These are phyloP conservation scores for Trichoderma polysporum DNA, from an alignment of 2,329 filamentous ascomycete genomes.

Conservation along the genomic window DNA sequence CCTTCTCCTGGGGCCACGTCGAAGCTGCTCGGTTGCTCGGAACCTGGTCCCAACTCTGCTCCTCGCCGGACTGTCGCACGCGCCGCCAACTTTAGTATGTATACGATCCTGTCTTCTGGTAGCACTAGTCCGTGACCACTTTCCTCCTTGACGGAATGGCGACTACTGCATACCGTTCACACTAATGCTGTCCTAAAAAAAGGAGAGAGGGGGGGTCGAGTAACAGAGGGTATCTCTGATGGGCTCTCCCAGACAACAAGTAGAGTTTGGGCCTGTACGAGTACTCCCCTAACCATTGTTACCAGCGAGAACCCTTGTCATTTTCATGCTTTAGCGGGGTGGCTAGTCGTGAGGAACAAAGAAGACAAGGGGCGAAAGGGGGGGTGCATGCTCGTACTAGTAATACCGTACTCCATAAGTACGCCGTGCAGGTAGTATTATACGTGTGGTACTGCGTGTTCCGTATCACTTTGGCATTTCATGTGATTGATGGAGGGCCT, in stretches of 20 bases:
- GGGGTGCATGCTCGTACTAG: neutral
- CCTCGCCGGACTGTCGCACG: neutral
- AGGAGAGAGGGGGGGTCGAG: neutral
- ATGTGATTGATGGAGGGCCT: neutral
- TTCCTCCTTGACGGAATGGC: neutral
- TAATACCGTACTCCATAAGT: neutral
- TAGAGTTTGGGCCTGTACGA: neutral
- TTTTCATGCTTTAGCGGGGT: slow-evolving; percentile 13
- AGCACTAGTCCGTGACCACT: neutral
- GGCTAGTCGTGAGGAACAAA: slow-evolving; percentile 10
- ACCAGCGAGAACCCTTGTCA: slow-evolving; percentile 13
- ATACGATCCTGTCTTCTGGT: neutral
- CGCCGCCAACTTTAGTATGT: neutral
- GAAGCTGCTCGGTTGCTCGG: neutral
- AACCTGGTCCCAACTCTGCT: neutral
- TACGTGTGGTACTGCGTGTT: neutral
- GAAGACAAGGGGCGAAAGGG: slow-evolving; percentile 7
- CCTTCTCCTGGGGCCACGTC: neutral
- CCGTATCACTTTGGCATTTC: slow-evolving; percentile 5
- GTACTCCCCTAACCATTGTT: neutral
- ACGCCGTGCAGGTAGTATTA: neutral
- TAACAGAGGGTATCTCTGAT: neutral
- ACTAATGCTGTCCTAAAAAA: slow-evolving; percentile 6
- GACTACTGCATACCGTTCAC: neutral
- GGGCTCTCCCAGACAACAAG: neutral